A percentile compares a stretch with the other conserved stretches of the same genome.
These are phyloP conservation scores for Clohesyomyces aquaticus DNA, from an alignment of 495 filamentous ascomycete species.

Conservation along the genomic window DNA sequence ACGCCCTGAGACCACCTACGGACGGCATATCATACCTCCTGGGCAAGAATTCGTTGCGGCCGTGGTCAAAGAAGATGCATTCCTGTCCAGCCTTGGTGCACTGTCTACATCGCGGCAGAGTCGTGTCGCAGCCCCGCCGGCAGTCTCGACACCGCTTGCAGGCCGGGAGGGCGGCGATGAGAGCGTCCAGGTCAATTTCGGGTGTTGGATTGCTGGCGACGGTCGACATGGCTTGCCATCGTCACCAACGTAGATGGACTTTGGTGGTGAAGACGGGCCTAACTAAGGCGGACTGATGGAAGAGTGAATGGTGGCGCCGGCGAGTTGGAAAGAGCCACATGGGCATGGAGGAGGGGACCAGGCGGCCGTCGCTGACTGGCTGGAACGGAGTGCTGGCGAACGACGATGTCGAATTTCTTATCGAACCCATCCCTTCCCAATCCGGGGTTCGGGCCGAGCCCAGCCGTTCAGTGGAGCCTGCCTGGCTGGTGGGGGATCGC, in stretches of 20 bases:
- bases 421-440: constrained; percentile 6
- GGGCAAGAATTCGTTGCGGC: constrained; percentile 23
- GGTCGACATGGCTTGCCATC: constrained; percentile 29
- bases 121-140: constrained; percentile 32
- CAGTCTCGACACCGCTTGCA: constrained; percentile 31
- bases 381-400: no score
- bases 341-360: no score
- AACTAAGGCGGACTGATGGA: neutral
- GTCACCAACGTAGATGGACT: neutral
- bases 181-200: constrained; percentile 30
- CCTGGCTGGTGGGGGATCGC: no score
- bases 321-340: no score
- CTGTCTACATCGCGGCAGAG: constrained; percentile 29
- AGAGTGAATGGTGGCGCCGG: neutral
- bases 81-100: constrained; percentile 30
- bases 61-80: constrained; percentile 32
- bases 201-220: neutral
- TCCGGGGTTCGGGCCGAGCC: neutral
- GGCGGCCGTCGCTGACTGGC: no score
- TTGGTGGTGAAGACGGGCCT: no score
- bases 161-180: constrained; percentile 28
- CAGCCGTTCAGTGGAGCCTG: no score
- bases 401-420: constrained; percentile 4
- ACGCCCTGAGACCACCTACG: constrained; percentile 1
- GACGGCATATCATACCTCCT: constrained; percentile 9